Base-by-base conservation (phyloP, 116 monocot species). In the Dioscorea cayenensis region DNA sequence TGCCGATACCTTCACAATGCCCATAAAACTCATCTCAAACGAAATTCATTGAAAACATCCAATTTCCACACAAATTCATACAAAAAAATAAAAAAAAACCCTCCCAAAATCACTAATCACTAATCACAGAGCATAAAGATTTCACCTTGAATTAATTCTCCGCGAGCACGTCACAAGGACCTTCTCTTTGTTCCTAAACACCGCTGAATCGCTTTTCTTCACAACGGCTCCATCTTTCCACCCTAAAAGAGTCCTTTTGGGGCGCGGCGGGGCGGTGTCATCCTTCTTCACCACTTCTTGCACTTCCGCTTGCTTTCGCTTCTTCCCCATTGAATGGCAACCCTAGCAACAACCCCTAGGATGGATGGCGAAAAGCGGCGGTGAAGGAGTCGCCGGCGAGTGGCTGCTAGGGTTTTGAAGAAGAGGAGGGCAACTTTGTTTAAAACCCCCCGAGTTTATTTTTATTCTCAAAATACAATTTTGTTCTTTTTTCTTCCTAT, bases 131-230 rank as follows among this genome's bases (percentile, higher is more conserved):
- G 14, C 25, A 66, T 1, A 59, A 27, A 18, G 7, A 19, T 36
- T 67, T 52, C 12, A 96, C 95, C 95, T 92, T 38, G 68, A 92
- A 7, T 67, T 90, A 51, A 96, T 96, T 36, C 96, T 75, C 0
- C 96, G 85, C 11, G 93, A 96, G 77, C 96, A 96, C 49, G 86
- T 92, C 25, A 92, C 77, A 25, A 96, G 72, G 18, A 96, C 90
- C 81, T 96, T 96, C 88, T 96, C 96, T 68, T 83, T 86, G 83
- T 92, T 96, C 49, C 90, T 81, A 68, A 92, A 96, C 7, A 81
- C 70, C 0, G 67, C 49, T 3, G 68, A 74, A 58, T 35, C 76
- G 23, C 18, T 71, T 64, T 69, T 66, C 68, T 69, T 73, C 68
- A 79, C 81, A 7, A 20, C 61, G 5, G n/a, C 80, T 19, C 36